Evolutionary conservation across 2,329 filamentous ascomycete species (phyloP).

Genomic region (Didymellaceae sp.): DNA sequence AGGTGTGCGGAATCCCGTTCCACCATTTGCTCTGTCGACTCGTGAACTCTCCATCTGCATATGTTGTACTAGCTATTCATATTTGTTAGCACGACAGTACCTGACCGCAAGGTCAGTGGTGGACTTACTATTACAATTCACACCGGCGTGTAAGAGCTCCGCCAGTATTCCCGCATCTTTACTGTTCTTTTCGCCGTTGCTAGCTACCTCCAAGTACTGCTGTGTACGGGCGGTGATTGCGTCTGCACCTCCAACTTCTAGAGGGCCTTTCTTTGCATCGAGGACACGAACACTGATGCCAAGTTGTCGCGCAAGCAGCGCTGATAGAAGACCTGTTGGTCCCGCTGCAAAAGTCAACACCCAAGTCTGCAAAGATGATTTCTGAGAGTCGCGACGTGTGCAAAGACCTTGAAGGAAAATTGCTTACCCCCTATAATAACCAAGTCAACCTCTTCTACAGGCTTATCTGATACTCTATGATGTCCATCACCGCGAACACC

Average conservation of each 20-base stretch:
- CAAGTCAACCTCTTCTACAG: constrained; percentile 17
- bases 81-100: not conserved
- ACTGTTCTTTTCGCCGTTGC: constrained; percentile 44
- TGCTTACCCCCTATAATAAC: constrained; percentile 25
- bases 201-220: constrained; percentile 56
- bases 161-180: constrained; percentile 15
- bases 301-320: constrained; percentile 52
- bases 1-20: constrained; percentile 54
- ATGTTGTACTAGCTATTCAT: constrained; percentile 54
- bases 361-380: not conserved
- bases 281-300: constrained; percentile 53
- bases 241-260: constrained; percentile 56
- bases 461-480: not conserved
- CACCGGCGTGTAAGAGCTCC: constrained; percentile 51
- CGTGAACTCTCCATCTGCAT: constrained; percentile 55
- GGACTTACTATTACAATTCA: constrained; percentile 58
- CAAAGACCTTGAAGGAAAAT: not conserved
- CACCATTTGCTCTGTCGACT: constrained; percentile 59
- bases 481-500: not conserved
- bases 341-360: constrained; percentile 45
- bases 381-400: not conserved
- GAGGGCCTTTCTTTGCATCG: constrained; percentile 47
- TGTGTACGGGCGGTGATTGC: constrained; percentile 59
- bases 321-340: constrained; percentile 56
- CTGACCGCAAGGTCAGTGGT: not conserved